phyloP scores from a whole-genome alignment of 768 basidiomycete genomes.

The Boletellus ananas region DNA sequence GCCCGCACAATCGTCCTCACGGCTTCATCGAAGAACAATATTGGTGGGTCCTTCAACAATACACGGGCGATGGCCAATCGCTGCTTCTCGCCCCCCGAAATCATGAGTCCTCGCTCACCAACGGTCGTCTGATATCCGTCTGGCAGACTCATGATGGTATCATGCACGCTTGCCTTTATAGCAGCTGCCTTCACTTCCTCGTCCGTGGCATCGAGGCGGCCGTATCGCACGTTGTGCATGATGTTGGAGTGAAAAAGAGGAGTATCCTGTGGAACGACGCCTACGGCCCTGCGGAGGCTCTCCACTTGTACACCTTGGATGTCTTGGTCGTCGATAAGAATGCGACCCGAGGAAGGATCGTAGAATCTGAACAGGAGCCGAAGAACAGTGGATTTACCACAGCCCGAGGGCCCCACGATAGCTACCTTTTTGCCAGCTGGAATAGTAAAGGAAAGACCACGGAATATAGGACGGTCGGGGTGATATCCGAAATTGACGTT shows the following conservation, averaged over 20 bases:
- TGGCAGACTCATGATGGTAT: constrained; percentile 74
- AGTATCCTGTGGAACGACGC: constrained; percentile 97
- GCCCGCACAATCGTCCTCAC: constrained; percentile 44
- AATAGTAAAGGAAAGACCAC: constrained; percentile 79
- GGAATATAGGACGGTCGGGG: constrained; percentile 89
- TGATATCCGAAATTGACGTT: constrained; percentile 92
- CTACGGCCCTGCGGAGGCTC: constrained; percentile 71
- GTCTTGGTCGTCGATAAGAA: constrained; percentile 86
- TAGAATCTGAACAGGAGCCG: constrained; percentile 94
- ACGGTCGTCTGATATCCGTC: constrained; percentile 89
- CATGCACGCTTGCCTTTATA: constrained; percentile 81
- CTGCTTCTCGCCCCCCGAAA: constrained; percentile 98
- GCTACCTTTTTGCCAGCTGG: constrained; percentile 97
- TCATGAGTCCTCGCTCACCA: constrained; percentile 96
- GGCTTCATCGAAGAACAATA: constrained; percentile 98
- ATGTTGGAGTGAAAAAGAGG: constrained; percentile 96
- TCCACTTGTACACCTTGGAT: constrained; percentile 67
- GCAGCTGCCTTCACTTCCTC: constrained; percentile 86
- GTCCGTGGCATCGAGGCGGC: constrained; percentile 80
- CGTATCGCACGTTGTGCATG: constrained; percentile 94
- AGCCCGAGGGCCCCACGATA: constrained; percentile 95
- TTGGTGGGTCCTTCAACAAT: constrained; percentile 90
- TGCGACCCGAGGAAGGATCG: constrained; percentile 74
- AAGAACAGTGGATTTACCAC: constrained; percentile 96
- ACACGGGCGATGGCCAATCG: constrained; percentile 90